These are phyloP conservation scores for Clitopilus passeckerianus DNA, from an alignment of 768 basidiomycete species.

Conservation along the genomic window DNA sequence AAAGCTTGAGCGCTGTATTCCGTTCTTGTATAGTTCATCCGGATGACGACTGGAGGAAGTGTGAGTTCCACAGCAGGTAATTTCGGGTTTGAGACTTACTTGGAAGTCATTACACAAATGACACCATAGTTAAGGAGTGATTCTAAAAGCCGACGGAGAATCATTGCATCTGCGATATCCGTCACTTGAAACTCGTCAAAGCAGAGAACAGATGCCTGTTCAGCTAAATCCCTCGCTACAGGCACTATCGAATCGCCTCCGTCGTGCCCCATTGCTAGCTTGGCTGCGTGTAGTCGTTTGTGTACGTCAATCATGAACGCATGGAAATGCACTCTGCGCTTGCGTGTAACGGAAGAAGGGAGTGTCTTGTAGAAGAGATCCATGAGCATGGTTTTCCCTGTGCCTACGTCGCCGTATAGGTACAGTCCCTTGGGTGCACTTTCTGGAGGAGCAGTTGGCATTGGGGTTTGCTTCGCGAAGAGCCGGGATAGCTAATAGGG, in stretches of 20 bases:
- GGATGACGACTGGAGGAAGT: constrained; percentile 76
- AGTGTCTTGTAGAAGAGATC: constrained; percentile 91
- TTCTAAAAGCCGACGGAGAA: constrained; percentile 85
- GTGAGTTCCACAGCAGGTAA: constrained; percentile 1
- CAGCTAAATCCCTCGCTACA: constrained; percentile 82
- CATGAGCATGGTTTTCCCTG: constrained; percentile 99
- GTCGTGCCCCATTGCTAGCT: constrained; percentile 59
- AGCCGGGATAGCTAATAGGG: constrained; percentile 39
- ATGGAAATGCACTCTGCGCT: constrained; percentile 94
- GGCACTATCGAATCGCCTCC: constrained; percentile 83
- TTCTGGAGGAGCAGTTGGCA: constrained; percentile 37
- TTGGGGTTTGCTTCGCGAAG: constrained; percentile 31
- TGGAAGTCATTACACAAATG: constrained; percentile 94
- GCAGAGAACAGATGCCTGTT: constrained; percentile 81
- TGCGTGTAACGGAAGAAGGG: constrained; percentile 56
- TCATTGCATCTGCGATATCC: constrained; percentile 98
- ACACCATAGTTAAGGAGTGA: constrained; percentile 84
- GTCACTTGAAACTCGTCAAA: constrained; percentile 98
- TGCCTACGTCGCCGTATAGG: constrained; percentile 94
- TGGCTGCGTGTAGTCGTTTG: constrained; percentile 83
- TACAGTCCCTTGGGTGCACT: constrained; percentile 83
- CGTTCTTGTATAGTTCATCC: constrained; percentile 97
- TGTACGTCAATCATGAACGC: constrained; percentile 99
- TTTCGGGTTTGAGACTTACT: constrained; percentile 49
- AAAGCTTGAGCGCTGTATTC: constrained; percentile 94